Conservation (phyloP, 2,329 filamentous ascomycete genomes). For the Colletotrichum sp. region DNA sequence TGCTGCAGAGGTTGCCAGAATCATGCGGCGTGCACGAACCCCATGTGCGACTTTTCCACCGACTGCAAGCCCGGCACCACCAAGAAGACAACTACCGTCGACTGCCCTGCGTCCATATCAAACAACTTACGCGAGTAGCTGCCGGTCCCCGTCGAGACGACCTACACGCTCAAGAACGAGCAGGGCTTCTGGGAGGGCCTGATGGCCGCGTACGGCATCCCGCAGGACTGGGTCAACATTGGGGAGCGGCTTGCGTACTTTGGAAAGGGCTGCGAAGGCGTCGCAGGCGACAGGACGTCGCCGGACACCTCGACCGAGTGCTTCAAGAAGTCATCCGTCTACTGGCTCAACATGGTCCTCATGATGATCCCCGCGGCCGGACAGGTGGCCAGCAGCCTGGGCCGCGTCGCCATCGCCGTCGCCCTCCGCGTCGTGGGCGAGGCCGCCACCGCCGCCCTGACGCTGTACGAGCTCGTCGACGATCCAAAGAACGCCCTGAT, state of each 20-base stretch:
- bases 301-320: background rate
- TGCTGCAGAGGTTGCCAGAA: background rate
- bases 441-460: background rate
- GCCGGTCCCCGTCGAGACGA: background rate
- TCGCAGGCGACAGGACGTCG: background rate
- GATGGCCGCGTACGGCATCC: background rate
- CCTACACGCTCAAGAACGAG: background rate
- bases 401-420: background rate
- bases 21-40: background rate
- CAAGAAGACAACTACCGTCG: background rate
- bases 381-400: background rate
- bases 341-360: background rate
- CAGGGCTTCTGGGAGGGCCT: background rate
- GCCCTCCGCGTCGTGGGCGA: background rate
- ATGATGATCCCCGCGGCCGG: conserved; percentile 1
- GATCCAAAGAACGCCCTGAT: background rate
- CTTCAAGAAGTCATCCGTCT: background rate
- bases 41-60: background rate
- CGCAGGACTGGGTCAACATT: background rate
- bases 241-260: background rate
- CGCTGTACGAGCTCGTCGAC: background rate
- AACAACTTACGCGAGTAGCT: background rate
- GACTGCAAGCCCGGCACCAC: background rate
- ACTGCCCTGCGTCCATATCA: background rate
- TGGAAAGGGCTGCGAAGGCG: background rate